Conservation (phyloP, 495 filamentous ascomycete genomes). For the Aspergillus nidulans region DNA sequence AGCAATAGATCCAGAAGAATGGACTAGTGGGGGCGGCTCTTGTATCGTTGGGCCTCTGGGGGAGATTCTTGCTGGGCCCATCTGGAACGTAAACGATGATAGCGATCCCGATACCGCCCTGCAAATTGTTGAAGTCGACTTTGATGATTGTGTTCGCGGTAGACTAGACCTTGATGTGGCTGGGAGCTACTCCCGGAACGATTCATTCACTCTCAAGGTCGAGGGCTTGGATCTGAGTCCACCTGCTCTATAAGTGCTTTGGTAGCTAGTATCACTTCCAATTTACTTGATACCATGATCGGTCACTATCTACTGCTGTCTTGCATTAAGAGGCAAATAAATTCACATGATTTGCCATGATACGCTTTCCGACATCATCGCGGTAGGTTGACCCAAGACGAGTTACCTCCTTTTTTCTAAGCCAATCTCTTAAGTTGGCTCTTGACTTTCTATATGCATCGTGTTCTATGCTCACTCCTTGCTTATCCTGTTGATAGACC, state of each 20-base stretch:
- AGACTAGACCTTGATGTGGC: slow-evolving; percentile 65
- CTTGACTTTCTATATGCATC: too few species aligned
- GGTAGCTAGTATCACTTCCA: not conserved
- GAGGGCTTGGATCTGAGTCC: slow-evolving; percentile 71
- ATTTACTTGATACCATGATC: not conserved
- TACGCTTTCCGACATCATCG: too few species aligned
- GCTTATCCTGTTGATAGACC: too few species aligned
- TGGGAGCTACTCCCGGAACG: slow-evolving; percentile 76
- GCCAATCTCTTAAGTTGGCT: too few species aligned
- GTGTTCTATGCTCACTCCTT: too few species aligned
- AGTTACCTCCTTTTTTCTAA: too few species aligned
- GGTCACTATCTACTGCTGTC: too few species aligned
- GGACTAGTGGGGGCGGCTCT: slow-evolving; percentile 62
- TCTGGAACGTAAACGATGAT: slow-evolving; percentile 69
- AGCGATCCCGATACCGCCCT: slow-evolving; percentile 29
- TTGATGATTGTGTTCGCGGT: slow-evolving; percentile 61
- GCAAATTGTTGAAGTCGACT: slow-evolving; percentile 42
- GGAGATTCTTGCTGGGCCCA: slow-evolving; percentile 68
- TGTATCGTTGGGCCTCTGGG: slow-evolving; percentile 78
- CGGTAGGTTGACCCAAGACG: too few species aligned
- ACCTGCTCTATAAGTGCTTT: slow-evolving; percentile 46
- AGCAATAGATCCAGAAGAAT: not conserved
- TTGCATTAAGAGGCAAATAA: too few species aligned
- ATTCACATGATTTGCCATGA: too few species aligned
- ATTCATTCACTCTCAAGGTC: slow-evolving; percentile 75